A percentile compares a stretch with the other conserved stretches of the same genome.
Conservation (phyloP, 129 eudicot species). For the Pittosporum tobira region DNA sequence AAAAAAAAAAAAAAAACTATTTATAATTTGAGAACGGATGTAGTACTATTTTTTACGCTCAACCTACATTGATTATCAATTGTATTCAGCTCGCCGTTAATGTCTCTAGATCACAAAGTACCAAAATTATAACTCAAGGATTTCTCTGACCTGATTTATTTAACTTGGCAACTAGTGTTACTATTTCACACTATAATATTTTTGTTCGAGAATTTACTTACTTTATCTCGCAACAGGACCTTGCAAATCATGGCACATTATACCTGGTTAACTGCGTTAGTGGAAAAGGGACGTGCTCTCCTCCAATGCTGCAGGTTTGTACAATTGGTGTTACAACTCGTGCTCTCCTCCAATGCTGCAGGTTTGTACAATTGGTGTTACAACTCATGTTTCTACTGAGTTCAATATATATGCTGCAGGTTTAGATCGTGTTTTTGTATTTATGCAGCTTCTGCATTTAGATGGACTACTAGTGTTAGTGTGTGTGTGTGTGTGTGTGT, state of each 20-base stretch:
- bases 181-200: not conserved
- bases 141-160: not conserved
- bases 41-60: too few species aligned
- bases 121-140: not conserved
- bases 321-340: not conserved
- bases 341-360: too few species aligned
- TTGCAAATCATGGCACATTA: constrained; percentile 48
- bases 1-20: too few species aligned
- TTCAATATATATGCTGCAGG: too few species aligned
- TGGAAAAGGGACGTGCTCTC: constrained; percentile 19
- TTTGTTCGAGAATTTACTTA: constrained; percentile 14
- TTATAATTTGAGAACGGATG: too few species aligned
- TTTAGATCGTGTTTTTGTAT: not conserved
- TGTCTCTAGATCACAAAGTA: too few species aligned
- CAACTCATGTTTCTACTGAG: not conserved
- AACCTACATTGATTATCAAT: too few species aligned
- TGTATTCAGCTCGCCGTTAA: too few species aligned
- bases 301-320: constrained; percentile 5
- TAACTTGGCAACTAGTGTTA: not conserved
- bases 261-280: constrained; percentile 48
- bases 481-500: too few species aligned
- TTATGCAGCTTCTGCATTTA: not conserved
- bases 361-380: constrained; percentile 3
- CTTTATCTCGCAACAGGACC: constrained; percentile 25
- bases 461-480: not conserved